phyloP scores from a whole-genome alignment of 2,329 filamentous ascomycete species.

The Stagonosporopsis rhizophila region DNA sequence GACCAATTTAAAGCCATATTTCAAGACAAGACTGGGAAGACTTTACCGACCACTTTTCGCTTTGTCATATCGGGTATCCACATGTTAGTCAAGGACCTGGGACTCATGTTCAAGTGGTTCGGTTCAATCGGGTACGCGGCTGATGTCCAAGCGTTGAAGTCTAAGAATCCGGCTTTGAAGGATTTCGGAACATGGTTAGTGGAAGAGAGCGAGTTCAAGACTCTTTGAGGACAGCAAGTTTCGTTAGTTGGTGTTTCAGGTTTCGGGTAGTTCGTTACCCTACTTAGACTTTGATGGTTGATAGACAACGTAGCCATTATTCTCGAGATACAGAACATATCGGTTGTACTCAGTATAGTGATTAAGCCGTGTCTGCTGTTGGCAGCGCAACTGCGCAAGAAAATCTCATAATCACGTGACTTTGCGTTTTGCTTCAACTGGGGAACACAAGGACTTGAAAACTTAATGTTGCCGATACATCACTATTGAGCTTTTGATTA shows the following conservation, averaged over 20 bases:
- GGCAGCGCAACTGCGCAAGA: not conserved
- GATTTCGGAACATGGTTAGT: constrained; percentile 55
- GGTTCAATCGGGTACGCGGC: constrained; percentile 51
- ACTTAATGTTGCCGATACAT: too few species aligned
- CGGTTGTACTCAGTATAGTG: not conserved
- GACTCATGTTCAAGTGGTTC: constrained; percentile 59
- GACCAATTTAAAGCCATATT: constrained; percentile 52
- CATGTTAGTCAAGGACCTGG: constrained; percentile 48
- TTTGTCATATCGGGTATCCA: constrained; percentile 44
- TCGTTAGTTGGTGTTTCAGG: too few species aligned
- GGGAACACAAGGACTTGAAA: too few species aligned
- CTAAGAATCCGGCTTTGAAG: constrained; percentile 53
- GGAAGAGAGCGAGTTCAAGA: constrained; percentile 48
- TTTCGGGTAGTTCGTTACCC: not conserved
- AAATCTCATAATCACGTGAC: too few species aligned
- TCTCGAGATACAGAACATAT: too few species aligned
- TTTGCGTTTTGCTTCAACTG: too few species aligned
- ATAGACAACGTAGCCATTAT: not conserved
- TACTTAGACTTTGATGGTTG: not conserved
- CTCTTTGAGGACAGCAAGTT: constrained; percentile 35
- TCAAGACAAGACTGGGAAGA: constrained; percentile 51
- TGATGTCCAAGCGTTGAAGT: constrained; percentile 51
- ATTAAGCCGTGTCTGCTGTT: too few species aligned
- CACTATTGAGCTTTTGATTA: too few species aligned
- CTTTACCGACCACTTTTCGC: constrained; percentile 51